Percentiles rank a stretch among this genome's conserved stretches.
These are phyloP conservation scores for Lasiosphaeria hispida DNA, from an alignment of 495 filamentous ascomycete species.

Conservation along the genomic window DNA sequence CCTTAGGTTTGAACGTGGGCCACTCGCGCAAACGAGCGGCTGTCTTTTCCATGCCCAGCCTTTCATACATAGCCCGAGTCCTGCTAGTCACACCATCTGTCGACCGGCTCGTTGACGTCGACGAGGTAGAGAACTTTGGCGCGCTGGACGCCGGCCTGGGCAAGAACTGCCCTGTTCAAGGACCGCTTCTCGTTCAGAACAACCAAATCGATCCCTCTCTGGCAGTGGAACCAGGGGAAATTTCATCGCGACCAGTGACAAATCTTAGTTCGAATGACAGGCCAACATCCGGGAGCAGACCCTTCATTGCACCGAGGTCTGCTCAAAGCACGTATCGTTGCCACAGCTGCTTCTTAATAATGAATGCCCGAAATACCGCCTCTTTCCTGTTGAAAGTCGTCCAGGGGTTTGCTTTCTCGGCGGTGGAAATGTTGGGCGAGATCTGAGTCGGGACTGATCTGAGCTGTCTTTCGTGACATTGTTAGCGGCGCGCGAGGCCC, in stretches of 20 bases:
- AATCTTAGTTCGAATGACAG: no score
- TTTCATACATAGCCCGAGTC: slow-evolving; percentile 13
- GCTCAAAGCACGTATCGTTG: no score
- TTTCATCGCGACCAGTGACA: no score
- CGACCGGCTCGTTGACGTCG: slow-evolving; percentile 30
- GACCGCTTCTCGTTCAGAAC: neutral
- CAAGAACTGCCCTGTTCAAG: neutral
- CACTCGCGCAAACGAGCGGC: slow-evolving; percentile 24
- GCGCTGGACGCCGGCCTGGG: neutral
- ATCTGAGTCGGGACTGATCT: no score
- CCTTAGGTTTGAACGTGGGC: neutral
- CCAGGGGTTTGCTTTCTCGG: no score
- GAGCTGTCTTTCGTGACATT: no score
- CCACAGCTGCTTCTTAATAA: neutral
- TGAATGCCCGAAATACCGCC: no score
- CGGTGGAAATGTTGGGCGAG: no score
- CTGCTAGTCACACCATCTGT: slow-evolving; percentile 20
- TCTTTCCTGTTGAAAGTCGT: neutral
- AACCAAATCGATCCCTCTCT: neutral
- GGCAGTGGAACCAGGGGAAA: neutral
- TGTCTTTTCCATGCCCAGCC: slow-evolving; percentile 18
- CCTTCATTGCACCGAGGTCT: no score
- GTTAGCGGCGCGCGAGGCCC: no score
- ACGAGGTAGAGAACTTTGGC: slow-evolving; percentile 26
- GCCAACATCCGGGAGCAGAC: no score